Conservation (phyloP, 1,139 yeast genomes). For the Fermentozyma sake region DNA sequence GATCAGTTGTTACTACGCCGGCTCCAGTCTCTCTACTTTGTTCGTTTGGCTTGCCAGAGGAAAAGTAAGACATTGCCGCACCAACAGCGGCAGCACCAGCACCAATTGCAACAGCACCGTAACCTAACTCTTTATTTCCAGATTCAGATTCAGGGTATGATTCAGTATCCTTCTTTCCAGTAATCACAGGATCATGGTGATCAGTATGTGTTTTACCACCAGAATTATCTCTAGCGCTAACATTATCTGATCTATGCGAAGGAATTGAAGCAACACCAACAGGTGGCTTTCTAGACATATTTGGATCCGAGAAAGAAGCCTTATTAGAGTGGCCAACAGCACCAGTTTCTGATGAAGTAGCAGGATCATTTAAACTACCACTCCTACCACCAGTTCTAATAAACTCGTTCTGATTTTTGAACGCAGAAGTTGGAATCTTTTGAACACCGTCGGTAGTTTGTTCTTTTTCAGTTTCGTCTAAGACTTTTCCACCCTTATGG, state of each 20-base stretch:
- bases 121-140: no score
- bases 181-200: no score
- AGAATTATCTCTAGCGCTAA: no score
- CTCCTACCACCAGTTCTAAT: slow-evolving; percentile 14
- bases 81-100: slow-evolving; percentile 7
- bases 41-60: slow-evolving; percentile 4
- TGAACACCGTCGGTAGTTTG: slow-evolving; percentile 4
- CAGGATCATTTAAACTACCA: slow-evolving; percentile 8
- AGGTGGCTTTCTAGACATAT: neutral
- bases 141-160: no score
- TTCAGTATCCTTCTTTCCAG: no score
- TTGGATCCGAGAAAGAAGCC: slow-evolving; percentile 1
- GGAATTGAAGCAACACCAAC: no score
- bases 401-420: slow-evolving; percentile 11
- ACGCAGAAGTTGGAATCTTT: slow-evolving; percentile 5
- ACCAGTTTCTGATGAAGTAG: slow-evolving; percentile 3
- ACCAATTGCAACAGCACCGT: slow-evolving; percentile 4
- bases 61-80: slow-evolving; percentile 6
- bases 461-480: slow-evolving; percentile 6
- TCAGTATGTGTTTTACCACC: no score
- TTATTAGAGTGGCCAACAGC: slow-evolving; percentile 3
- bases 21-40: no score
- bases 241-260: no score
- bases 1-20: no score
- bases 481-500: slow-evolving; percentile 11